Evolutionary conservation across 306 rosid species (phyloP).

Genomic region (Casuarina cunninghamiana): DNA sequence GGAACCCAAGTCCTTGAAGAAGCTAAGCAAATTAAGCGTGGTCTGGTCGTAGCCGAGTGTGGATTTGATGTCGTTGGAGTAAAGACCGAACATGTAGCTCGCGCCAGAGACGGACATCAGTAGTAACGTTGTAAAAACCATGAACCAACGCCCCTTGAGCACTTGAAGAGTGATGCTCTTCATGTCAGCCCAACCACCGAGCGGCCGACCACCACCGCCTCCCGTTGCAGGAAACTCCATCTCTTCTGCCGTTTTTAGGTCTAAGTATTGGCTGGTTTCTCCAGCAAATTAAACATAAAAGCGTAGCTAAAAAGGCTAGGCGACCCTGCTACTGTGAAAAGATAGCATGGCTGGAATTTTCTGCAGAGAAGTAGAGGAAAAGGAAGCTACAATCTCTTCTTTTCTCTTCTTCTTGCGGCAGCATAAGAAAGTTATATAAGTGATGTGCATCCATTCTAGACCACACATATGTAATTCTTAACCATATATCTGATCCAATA

Average conservation of each 20-base stretch:
- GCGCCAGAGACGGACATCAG: constrained; percentile 48
- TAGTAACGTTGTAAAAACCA: constrained; percentile 40
- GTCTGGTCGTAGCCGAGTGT: constrained; percentile 46
- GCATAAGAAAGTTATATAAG: no score
- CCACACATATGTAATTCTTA: no score
- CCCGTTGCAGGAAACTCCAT: neutral
- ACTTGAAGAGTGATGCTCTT: constrained; percentile 25
- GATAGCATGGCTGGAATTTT: neutral
- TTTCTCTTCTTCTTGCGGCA: no score
- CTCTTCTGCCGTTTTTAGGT: neutral
- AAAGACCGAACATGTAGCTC: constrained; percentile 44
- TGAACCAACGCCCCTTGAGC: constrained; percentile 39
- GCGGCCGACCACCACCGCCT: neutral
- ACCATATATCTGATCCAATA: no score
- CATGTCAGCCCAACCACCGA: neutral
- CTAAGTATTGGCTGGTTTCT: neutral
- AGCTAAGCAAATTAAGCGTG: constrained; percentile 31
- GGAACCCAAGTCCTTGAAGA: constrained; percentile 5
- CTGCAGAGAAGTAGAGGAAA: constrained; percentile 9
- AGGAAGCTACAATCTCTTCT: no score
- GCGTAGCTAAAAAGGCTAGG: no score
- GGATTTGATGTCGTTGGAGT: constrained; percentile 38
- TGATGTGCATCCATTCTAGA: no score
- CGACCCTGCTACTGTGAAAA: no score
- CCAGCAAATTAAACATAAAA: no score